phyloP scores from a whole-genome alignment of 2,329 filamentous ascomycete genomes.

The Phyllosticta ampelicida region DNA sequence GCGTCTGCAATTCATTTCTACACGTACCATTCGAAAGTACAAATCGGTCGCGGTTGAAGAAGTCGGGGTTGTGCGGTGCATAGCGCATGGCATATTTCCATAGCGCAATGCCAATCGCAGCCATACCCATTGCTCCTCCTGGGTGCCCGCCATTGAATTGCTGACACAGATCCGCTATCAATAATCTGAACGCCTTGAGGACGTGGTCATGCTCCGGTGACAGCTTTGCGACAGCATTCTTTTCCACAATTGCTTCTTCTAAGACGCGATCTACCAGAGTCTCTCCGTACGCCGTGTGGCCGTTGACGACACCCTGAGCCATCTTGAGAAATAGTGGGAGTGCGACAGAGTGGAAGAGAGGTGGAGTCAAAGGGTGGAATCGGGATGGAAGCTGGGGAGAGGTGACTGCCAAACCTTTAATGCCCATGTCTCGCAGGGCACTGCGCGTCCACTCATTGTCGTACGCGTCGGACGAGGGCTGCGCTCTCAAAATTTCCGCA shows the following conservation, averaged over 20 bases:
- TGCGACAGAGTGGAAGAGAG: background rate
- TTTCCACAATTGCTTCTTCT: conserved; percentile 18
- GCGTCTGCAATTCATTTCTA: background rate
- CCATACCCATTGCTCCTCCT: conserved; percentile 50
- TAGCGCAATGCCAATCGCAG: conserved; percentile 49
- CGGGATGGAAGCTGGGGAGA: background rate
- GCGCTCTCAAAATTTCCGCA: background rate
- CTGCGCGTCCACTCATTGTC: background rate
- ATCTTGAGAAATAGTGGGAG: background rate
- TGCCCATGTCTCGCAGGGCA: background rate
- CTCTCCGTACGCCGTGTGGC: conserved; percentile 17
- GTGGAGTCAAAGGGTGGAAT: background rate
- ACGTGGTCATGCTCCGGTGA: conserved; percentile 38
- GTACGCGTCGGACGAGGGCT: background rate
- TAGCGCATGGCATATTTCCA: conserved; percentile 56
- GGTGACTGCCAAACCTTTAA: background rate
- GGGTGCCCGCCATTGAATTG: conserved; percentile 61
- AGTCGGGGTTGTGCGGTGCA: conserved; percentile 43
- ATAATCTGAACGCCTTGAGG: conserved; percentile 48
- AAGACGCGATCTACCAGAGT: conserved; percentile 17
- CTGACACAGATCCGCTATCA: conserved; percentile 59
- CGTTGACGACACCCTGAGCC: conserved; percentile 1
- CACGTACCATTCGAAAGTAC: conserved; percentile 46
- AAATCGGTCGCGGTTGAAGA: conserved; percentile 53
- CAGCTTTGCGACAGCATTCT: conserved; percentile 12